Percentiles rank a stretch among this genome's conserved stretches.
These are phyloP conservation scores for Endoconidiophora laricicola DNA, from an alignment of 2,329 filamentous ascomycete genomes.

Conservation along the genomic window DNA sequence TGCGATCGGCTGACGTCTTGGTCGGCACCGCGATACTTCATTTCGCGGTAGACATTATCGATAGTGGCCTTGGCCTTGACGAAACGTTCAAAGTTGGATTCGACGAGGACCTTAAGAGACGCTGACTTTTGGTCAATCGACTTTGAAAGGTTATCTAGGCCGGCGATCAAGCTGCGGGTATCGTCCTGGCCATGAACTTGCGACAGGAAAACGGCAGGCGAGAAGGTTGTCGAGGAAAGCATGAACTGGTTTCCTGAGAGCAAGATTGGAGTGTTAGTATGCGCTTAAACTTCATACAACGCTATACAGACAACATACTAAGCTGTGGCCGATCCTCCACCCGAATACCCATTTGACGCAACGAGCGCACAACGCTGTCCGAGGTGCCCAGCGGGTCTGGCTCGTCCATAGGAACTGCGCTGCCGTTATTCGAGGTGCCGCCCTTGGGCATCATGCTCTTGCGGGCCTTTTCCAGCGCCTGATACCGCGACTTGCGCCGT, in stretches of 20 bases:
- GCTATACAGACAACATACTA: slow-evolving; percentile 33
- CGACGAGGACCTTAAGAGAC: slow-evolving; percentile 86
- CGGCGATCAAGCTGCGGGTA: slow-evolving; percentile 62
- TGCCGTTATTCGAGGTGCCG: slow-evolving; percentile 25
- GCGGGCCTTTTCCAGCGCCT: slow-evolving; percentile 61
- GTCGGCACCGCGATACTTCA: slow-evolving; percentile 58
- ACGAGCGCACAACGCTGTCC: slow-evolving; percentile 67
- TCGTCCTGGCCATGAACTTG: slow-evolving; percentile 79
- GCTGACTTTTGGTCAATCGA: slow-evolving; percentile 98
- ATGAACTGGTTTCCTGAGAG: slow-evolving; percentile 70
- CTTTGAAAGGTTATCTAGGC: slow-evolving; percentile 68
- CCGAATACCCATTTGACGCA: slow-evolving; percentile 60
- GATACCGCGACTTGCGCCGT: slow-evolving; percentile 62
- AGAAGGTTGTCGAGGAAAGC: slow-evolving; percentile 89
- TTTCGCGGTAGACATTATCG: slow-evolving; percentile 96
- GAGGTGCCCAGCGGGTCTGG: slow-evolving; percentile 78
- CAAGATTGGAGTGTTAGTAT: slow-evolving; percentile 13
- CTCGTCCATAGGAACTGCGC: slow-evolving; percentile 78
- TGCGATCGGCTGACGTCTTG: slow-evolving; percentile 45
- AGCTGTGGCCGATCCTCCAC: slow-evolving; percentile 71
- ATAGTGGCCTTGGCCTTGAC: slow-evolving; percentile 95
- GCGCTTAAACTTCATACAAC: slow-evolving; percentile 2
- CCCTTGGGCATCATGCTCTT: slow-evolving; percentile 41
- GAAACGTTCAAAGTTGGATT: slow-evolving; percentile 96
- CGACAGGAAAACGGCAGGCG: slow-evolving; percentile 76